phyloP scores from a whole-genome alignment of 352 stramenopile genomes.

The Phytophthora litchii region DNA sequence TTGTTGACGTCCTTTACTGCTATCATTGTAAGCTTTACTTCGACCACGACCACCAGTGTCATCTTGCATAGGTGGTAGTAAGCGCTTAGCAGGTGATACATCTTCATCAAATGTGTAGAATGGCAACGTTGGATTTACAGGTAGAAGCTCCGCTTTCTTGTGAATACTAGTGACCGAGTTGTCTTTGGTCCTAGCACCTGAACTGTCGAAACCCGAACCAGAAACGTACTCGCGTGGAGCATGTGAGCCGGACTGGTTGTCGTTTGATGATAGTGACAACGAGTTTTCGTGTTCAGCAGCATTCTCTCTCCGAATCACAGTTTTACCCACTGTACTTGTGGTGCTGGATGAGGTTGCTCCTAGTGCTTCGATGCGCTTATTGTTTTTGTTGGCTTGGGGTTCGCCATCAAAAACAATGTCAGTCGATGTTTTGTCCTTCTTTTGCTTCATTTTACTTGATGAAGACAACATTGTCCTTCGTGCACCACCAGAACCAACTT shows the following conservation, averaged over 20 bases:
- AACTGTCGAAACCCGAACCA: constrained; percentile 15
- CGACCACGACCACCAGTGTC: constrained; percentile 4
- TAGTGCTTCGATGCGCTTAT: constrained; percentile 14
- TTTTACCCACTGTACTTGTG: background rate
- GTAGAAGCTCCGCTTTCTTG: constrained; percentile 6
- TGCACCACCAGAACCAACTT: constrained; percentile 9
- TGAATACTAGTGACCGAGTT: background rate
- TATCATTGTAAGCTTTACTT: constrained; percentile 5
- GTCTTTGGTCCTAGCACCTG: background rate
- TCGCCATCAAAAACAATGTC: constrained; percentile 18
- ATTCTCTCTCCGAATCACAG: background rate
- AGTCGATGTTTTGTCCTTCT: constrained; percentile 9
- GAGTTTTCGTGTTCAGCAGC: background rate
- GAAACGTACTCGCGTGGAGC: constrained; percentile 21
- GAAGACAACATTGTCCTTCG: constrained; percentile 10
- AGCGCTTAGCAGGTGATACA: constrained; percentile 26
- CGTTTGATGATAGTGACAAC: background rate
- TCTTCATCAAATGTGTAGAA: constrained; percentile 36
- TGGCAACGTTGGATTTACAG: constrained; percentile 8
- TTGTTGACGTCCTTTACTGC: constrained; percentile 9
- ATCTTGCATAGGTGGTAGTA: constrained; percentile 21
- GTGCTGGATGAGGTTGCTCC: constrained; percentile 2
- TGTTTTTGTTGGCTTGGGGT: constrained; percentile 2
- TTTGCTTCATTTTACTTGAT: constrained; percentile 9
- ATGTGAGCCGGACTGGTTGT: background rate